Evolutionary conservation across 305 asterid genomes (phyloP), one percentile per base, ranked within the genome.

Genomic region (Rubia peregrina): DNA sequence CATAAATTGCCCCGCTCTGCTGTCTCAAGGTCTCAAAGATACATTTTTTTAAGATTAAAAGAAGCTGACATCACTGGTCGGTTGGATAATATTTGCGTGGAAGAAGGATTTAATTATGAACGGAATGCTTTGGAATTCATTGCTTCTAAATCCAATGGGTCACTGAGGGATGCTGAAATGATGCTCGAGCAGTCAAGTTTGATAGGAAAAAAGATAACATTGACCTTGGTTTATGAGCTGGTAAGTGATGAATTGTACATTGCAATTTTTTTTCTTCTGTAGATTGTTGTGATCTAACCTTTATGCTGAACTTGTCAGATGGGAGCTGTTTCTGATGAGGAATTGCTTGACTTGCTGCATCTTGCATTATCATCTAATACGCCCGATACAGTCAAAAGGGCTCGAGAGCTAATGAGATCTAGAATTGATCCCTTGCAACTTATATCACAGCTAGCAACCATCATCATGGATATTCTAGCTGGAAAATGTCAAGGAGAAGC

Each of bases 361-460:
- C 86, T 88, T n/a, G 95, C 98, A 68, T 74, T 91, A 71, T 91
- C 98, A 13, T 85, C 91, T 38, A 92, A 91, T 80, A 91, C 93
- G 71, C 80, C 92, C 48, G 85, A 83, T 73, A 91, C 96, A 8
- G 93, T 91, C 7, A 88, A 82, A 85, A 78, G 72, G 78, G 89
- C 96, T 21, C 81, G 96, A 74, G 95, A 88, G 78, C 82, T 91
- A 49, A 83, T 89, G 90, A 77, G 84, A 59, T 87, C 96, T 8
- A 79, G 97, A 60, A 83, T 89, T 56, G 98, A 89, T 75, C 98
- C 98, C 13, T 73, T 89, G 87, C 95, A 89, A 70, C 87, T 91
- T 40, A 72, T 82, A 66, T 85, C 96, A 11, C 98, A 89, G 77
- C 72, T 91, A 76, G 95, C 96, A 61, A 88, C 86, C 75, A 88